phyloP scores from a whole-genome alignment of 768 basidiomycete genomes.

The Podaxis sp. region DNA sequence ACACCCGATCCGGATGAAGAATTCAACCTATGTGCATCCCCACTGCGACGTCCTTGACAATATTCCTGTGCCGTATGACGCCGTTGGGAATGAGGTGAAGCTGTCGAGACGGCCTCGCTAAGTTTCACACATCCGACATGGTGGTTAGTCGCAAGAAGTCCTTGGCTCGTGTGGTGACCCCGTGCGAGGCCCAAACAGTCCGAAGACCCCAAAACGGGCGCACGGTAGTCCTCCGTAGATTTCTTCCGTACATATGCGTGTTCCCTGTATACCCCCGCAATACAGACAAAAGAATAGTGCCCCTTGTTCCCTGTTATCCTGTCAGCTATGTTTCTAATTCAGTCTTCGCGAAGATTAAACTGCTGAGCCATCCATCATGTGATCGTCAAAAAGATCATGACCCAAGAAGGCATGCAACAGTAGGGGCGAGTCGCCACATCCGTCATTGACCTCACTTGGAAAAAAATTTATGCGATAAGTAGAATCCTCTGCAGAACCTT shows the following conservation, averaged over 20 bases:
- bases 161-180: background rate
- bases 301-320: background rate
- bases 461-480: background rate
- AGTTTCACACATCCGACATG: background rate
- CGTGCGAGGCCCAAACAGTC: background rate
- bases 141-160: background rate
- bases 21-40: background rate
- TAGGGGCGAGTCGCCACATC: background rate
- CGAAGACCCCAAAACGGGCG: background rate
- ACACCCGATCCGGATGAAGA: background rate
- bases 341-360: background rate
- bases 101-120: background rate
- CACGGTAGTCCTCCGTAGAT: background rate
- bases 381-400: background rate
- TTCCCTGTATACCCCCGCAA: background rate
- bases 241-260: background rate
- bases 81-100: background rate
- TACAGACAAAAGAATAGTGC: background rate
- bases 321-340: background rate
- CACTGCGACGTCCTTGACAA: background rate
- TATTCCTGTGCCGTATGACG: background rate
- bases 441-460: background rate
- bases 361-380: background rate
- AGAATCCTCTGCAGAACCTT: background rate
- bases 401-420: background rate